Evolutionary conservation across 2,329 filamentous ascomycete genomes (phyloP).

Genomic region (Gaeumannomyces tritici): DNA sequence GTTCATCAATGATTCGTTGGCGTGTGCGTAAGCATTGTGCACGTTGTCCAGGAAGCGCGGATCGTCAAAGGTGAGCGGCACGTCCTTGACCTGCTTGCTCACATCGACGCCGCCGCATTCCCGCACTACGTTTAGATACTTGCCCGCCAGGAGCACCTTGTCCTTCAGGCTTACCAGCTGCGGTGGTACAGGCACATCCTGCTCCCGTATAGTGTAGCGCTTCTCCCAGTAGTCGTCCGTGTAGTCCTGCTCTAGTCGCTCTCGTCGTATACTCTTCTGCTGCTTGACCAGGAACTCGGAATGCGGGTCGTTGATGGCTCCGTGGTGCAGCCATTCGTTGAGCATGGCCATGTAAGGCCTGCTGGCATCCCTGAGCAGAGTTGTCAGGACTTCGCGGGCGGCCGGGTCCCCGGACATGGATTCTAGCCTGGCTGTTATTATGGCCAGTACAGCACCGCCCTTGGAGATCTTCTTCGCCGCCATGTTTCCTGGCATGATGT

Average conservation of each 20-base stretch:
- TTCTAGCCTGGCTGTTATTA: slow-evolving; percentile 76
- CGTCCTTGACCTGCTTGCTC: slow-evolving; percentile 76
- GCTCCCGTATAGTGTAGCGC: slow-evolving; percentile 86
- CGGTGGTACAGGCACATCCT: slow-evolving; percentile 67
- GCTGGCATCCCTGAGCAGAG: slow-evolving; percentile 77
- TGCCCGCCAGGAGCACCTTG: slow-evolving; percentile 89
- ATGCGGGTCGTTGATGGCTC: slow-evolving; percentile 88
- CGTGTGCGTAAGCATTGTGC: slow-evolving; percentile 87
- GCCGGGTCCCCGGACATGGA: slow-evolving; percentile 91
- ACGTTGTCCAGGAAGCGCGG: slow-evolving; percentile 89
- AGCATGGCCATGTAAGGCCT: slow-evolving; percentile 96
- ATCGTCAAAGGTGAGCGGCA: slow-evolving; percentile 90
- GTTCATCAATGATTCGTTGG: slow-evolving; percentile 86
- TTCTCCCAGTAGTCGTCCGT: slow-evolving; percentile 99
- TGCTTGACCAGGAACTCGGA: slow-evolving; percentile 92
- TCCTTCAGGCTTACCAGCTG: slow-evolving; percentile 87
- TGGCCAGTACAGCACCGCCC: slow-evolving; percentile 85
- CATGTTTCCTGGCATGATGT: slow-evolving; percentile 68
- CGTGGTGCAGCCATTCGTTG: slow-evolving; percentile 97
- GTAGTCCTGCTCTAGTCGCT: slow-evolving; percentile 88
- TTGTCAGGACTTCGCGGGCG: slow-evolving; percentile 71
- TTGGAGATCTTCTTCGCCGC: slow-evolving; percentile 88
- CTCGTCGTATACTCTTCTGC: slow-evolving; percentile 86
- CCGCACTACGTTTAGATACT: slow-evolving; percentile 94
- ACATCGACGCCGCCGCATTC: slow-evolving; percentile 96